Base-by-base conservation (phyloP, 2,329 filamentous ascomycete species). In the Nothophaeocryptopus gaeumannii region DNA sequence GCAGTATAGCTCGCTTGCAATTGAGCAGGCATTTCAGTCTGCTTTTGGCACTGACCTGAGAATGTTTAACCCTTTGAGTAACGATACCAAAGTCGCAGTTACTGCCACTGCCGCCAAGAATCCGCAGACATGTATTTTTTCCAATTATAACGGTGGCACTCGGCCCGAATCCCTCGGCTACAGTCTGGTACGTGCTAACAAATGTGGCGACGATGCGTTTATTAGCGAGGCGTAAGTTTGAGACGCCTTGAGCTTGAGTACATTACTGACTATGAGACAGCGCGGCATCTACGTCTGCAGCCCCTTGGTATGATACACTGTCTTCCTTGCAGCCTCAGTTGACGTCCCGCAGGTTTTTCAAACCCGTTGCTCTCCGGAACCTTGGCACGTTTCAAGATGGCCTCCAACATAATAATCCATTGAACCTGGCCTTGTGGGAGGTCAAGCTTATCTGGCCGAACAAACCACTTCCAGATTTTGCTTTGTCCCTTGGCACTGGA, bases 371-470 rank as follows among this genome's bases (percentile, higher is more conserved):
- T 8, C 44, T 67, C 2, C 34, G 51, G 20, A 51, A 61, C 30
- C 46, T 64, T 5, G 58, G 61, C 12, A 63, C 55, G 0, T 67
- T 58, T 41, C 58, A 67, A 50, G 63, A 65, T 45, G 60, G 64
- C 16, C 62, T 60, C 2, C 50, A 66, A 3, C 50, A 66, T 33
- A 65, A 65, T 38, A 66, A 66, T 43, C 63, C 61, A 1, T 43
- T 59, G 2, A 54, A 54, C 7, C 47, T 65, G 26, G 59, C 59
- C 9, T 39, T 51, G 14, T 63, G 52, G 51, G 62, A 67, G 42
- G 53, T 42, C 12, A 49, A 50, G 10, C 45, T 47, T 14, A 34
- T 66, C 5, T 66, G 55, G 64, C 63, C 62, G 8, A 47, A 58
- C 1, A 52, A 50, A 50, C 33, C 39, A n/a, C 20, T 50, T 5